Evolutionary conservation across 176 grass and related monocot genomes (phyloP), one percentile per base, ranked within the genome.

Genomic region (Avena sativa): DNA sequence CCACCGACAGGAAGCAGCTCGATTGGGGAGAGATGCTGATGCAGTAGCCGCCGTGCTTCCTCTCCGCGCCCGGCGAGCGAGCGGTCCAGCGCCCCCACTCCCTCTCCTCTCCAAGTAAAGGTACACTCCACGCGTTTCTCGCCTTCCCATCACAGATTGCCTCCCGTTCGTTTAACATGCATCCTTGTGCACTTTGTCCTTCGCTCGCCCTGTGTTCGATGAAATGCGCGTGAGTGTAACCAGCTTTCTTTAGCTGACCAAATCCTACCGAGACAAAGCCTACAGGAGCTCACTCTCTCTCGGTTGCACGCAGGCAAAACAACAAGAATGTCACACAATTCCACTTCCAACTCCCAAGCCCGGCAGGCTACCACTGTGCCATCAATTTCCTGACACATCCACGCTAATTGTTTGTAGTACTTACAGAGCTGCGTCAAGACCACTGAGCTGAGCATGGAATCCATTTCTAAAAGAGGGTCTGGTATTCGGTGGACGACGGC

Each of bases 1-100:
- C 92, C 43, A 85, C 90, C 5, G 93, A 98, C 32, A 89, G 82
- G 81, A 96, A 85, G 87, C 92, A 96, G 87, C 88, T 98, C 85
- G 87, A 9, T 8, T 1, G 0, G 6, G 44, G 28, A 8, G 92
- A 98, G 79, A 84, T 96, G 63, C 57, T 98, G 59, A 96, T 94
- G 82, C 84, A 94, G 74, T 47, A 47, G 44, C 92, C 92, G 6
- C 92, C 96, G 6, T 94, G 90, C 86, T 98, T 98, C 90, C 93
- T 91, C 79, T 89, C 93, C 65, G 9, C 46, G 7, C 46, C 9
- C 46, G 46, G 46, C 46, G 46, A 48, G 46, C 46, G 46, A 48
- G 67, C 84, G 90, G 38, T 98, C 96, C 70, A 84, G 78, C 76
- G 93, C 46, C 46, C 9, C 46, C 2, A 9, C 46, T 48, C 2